Evolutionary conservation across 441 rosid genomes (phyloP).

Genomic region (Jatropha podagrica): DNA sequence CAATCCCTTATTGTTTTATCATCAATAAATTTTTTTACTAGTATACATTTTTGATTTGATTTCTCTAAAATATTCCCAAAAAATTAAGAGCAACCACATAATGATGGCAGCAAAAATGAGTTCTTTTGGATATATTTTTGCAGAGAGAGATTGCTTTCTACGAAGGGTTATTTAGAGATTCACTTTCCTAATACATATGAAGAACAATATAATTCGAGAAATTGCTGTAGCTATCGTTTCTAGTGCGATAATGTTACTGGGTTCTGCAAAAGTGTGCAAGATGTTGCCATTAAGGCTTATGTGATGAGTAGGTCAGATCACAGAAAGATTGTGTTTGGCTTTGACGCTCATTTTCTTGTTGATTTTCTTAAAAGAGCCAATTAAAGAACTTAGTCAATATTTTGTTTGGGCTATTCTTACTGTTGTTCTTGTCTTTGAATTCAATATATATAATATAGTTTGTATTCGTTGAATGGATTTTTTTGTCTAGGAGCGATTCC

Average conservation of each 20-base stretch:
- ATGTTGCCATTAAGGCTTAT: slow-evolving; percentile 31
- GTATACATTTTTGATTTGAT: neutral
- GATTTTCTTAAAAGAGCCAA: slow-evolving; percentile 65
- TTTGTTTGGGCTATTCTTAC: slow-evolving; percentile 94
- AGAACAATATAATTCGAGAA: slow-evolving; percentile 23
- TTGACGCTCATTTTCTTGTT: slow-evolving; percentile 58
- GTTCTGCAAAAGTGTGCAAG: slow-evolving; percentile 40
- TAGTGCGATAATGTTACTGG: slow-evolving; percentile 43
- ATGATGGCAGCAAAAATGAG: slow-evolving; percentile 53
- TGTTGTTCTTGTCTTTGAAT: slow-evolving; percentile 89
- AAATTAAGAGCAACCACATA: neutral
- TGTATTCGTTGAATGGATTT: neutral
- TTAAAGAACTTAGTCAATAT: slow-evolving; percentile 51
- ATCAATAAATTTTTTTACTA: no score
- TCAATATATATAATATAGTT: slow-evolving; percentile 59
- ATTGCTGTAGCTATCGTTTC: slow-evolving; percentile 43
- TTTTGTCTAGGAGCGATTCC: neutral
- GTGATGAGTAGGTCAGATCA: slow-evolving; percentile 90
- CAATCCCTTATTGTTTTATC: neutral
- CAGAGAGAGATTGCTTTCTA: slow-evolving; percentile 53
- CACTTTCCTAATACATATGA: slow-evolving; percentile 32
- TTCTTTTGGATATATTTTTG: slow-evolving; percentile 40
- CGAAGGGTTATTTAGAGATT: slow-evolving; percentile 46
- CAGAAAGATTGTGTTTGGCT: slow-evolving; percentile 64
- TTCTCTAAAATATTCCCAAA: neutral